phyloP scores from a whole-genome alignment of 768 basidiomycete species.

The Holtermanniella nyarrowii region DNA sequence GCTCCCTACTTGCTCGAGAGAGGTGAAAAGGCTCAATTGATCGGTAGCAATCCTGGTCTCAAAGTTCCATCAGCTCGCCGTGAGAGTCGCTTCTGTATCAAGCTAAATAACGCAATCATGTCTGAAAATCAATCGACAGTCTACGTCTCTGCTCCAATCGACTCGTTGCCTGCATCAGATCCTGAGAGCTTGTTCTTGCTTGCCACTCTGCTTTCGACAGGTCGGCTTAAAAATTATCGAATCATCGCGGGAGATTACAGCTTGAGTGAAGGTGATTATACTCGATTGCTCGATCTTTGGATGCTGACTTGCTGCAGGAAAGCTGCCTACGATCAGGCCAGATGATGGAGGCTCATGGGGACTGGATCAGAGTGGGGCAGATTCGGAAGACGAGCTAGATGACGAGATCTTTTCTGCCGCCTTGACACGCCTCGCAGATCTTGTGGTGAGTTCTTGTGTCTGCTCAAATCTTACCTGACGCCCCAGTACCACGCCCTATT shows the following conservation, averaged over 20 bases:
- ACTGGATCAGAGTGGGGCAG: too few relatives aligned
- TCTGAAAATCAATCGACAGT: too few relatives aligned
- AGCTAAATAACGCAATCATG: too few relatives aligned
- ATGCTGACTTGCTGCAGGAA: constrained; percentile 8
- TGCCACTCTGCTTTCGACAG: constrained; percentile 14
- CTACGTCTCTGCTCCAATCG: constrained; percentile 17
- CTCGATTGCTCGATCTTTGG: not conserved
- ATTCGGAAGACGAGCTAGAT: too few relatives aligned
- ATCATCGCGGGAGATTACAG: constrained; percentile 11
- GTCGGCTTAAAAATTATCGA: constrained; percentile 15
- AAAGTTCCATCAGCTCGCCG: too few relatives aligned
- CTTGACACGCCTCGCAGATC: too few relatives aligned
- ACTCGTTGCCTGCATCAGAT: constrained; percentile 17
- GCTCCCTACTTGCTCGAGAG: too few relatives aligned
- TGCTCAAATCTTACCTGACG: too few relatives aligned
- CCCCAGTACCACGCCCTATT: constrained; percentile 30
- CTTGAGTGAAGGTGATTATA: constrained; percentile 15
- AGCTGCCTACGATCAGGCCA: constrained; percentile 22
- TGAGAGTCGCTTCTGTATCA: too few relatives aligned
- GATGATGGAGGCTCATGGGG: constrained; percentile 20
- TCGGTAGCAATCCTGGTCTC: too few relatives aligned
- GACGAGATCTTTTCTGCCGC: too few relatives aligned
- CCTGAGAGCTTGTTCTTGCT: constrained; percentile 19
- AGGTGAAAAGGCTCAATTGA: too few relatives aligned
- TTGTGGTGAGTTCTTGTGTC: constrained; percentile 29